phyloP scores from a whole-genome alignment of 306 rosid species.

The Inga oerstediana region DNA sequence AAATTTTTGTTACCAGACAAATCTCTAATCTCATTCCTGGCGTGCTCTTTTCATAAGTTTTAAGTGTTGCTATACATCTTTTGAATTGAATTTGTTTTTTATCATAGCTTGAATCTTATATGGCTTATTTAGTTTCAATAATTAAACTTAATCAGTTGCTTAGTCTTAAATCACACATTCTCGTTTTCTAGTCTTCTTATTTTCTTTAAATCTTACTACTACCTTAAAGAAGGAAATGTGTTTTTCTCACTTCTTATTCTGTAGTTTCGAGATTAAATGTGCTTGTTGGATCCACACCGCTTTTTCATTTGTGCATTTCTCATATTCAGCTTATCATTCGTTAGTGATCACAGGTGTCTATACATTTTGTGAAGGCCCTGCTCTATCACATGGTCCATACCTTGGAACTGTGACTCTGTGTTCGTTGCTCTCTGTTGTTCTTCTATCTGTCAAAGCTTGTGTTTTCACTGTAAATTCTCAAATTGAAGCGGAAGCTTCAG shows the following conservation, averaged over 20 bases:
- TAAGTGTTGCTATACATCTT: neutral
- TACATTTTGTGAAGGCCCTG: slow-evolving; percentile 87
- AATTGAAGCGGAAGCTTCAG: slow-evolving; percentile 76
- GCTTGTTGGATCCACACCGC: neutral
- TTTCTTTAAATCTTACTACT: neutral
- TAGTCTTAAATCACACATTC: neutral
- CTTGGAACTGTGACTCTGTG: slow-evolving; percentile 92
- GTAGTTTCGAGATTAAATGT: neutral
- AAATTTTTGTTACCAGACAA: neutral
- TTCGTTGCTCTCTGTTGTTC: slow-evolving; percentile 70
- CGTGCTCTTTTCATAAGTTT: neutral
- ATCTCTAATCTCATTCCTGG: neutral
- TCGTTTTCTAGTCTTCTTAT: neutral
- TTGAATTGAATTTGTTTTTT: neutral
- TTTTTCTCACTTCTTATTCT: neutral
- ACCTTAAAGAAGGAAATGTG: neutral
- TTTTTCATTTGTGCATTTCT: slow-evolving; percentile 16
- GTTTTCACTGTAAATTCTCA: slow-evolving; percentile 89
- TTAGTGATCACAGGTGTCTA: slow-evolving; percentile 72
- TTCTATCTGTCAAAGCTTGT: slow-evolving; percentile 90
- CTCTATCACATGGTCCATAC: slow-evolving; percentile 92
- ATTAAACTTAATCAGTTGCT: slow-evolving; percentile 6
- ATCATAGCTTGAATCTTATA: neutral
- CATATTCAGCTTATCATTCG: neutral
- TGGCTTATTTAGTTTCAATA: neutral